A percentile compares a stretch with the other conserved stretches of the same genome.
Evolutionary conservation across 805 yeast species (phyloP).

Genomic region (Metschnikowia vanudenii): DNA sequence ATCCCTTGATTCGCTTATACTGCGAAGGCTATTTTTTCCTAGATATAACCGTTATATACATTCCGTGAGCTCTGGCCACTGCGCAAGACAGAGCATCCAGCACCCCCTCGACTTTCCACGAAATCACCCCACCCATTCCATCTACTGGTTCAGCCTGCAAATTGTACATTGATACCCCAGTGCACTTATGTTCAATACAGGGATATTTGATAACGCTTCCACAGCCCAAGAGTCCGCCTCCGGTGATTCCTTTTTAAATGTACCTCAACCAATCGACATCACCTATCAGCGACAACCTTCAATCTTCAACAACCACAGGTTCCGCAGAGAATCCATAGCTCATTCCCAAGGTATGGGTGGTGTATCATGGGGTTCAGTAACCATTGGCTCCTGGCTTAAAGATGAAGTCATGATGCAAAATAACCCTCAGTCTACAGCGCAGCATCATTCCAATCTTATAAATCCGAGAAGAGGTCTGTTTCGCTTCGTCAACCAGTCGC

Average conservation of each 20-base stretch:
- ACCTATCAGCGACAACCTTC: conserved; percentile 42
- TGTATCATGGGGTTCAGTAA: conserved; percentile 93
- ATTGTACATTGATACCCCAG: background rate
- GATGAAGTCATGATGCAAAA: conserved; percentile 78
- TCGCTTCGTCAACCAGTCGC: conserved; percentile 23
- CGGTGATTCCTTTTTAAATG: conserved; percentile 23
- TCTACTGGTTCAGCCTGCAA: background rate
- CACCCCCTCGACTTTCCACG: conserved; percentile 6
- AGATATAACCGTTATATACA: conserved; percentile 7
- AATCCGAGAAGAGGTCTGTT: conserved; percentile 41
- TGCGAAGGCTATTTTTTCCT: conserved; percentile 9
- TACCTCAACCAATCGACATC: conserved; percentile 46
- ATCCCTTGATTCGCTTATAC: conserved; percentile 13
- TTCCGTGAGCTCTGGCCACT: conserved; percentile 8
- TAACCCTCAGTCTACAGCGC: conserved; percentile 16
- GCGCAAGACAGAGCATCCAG: conserved; percentile 7
- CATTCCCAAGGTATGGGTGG: conserved; percentile 99
- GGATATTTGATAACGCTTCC: conserved; percentile 37
- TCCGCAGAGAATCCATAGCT: conserved; percentile 87
- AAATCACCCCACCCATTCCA: background rate
- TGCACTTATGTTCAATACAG: conserved; percentile 40
- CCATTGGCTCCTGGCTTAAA: conserved; percentile 93
- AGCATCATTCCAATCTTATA: conserved; percentile 25
- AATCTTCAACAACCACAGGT: conserved; percentile 40
- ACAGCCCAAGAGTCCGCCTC: conserved; percentile 22